Evolutionary conservation across 768 basidiomycete genomes (phyloP).

Genomic region (Tylopilus subfusipes): DNA sequence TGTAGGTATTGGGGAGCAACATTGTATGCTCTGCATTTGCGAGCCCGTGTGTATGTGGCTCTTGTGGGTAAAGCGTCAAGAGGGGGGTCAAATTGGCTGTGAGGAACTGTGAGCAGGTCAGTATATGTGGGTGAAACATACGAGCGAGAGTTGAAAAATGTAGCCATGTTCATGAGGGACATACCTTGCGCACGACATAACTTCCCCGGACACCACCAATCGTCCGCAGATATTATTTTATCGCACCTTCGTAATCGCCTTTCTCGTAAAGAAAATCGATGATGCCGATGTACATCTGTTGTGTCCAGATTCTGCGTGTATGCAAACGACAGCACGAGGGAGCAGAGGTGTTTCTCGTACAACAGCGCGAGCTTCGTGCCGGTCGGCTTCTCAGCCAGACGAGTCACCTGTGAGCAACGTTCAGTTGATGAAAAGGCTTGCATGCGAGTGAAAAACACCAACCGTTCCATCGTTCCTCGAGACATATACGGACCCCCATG

Average conservation of each 20-base stretch:
- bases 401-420: constrained; percentile 45
- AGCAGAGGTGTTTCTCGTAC: constrained; percentile 74
- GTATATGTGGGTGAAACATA: too few relatives aligned
- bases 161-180: neutral
- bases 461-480: constrained; percentile 78
- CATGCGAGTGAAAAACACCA: constrained; percentile 17
- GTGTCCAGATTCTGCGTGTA: constrained; percentile 76
- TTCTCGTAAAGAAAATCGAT: constrained; percentile 87
- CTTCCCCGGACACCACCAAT: constrained; percentile 88
- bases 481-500: constrained; percentile 79
- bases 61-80: constrained; percentile 93
- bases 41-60: constrained; percentile 82
- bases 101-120: constrained; percentile 61
- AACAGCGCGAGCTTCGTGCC: constrained; percentile 82
- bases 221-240: constrained; percentile 89
- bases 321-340: constrained; percentile 79
- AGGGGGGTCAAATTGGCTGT: constrained; percentile 96
- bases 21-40: constrained; percentile 98
- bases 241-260: constrained; percentile 89
- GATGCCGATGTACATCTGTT: constrained; percentile 85
- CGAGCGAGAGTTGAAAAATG: too few relatives aligned
- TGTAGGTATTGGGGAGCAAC: constrained; percentile 93
- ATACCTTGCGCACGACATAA: constrained; percentile 94
- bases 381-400: constrained; percentile 76
- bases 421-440: neutral